These are phyloP conservation scores for Tieghemostelium lacteum DNA, from an alignment of 78 protist species.

Conservation along the genomic window DNA sequence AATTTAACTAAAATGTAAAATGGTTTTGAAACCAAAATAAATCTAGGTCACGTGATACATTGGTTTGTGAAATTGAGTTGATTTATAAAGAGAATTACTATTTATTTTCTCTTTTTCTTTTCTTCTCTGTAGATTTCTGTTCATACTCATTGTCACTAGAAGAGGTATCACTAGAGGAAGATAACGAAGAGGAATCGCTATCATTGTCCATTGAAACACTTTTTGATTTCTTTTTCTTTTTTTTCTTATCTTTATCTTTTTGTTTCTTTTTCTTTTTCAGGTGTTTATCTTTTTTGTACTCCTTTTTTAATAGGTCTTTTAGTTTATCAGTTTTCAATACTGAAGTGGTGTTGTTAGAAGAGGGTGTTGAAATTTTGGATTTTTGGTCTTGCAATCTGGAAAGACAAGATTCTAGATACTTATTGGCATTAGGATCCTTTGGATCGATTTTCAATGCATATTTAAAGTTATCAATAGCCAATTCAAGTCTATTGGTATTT, in stretches of 20 bases:
- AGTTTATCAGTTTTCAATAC: background rate
- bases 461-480: constrained; percentile 29
- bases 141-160: too few relatives aligned
- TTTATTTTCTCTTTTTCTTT: too few relatives aligned
- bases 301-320: background rate
- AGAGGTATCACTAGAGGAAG: too few relatives aligned
- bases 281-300: background rate
- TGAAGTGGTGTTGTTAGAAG: background rate
- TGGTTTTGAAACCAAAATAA: too few relatives aligned
- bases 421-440: constrained; percentile 47
- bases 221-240: background rate
- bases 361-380: background rate
- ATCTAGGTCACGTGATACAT: too few relatives aligned
- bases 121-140: too few relatives aligned
- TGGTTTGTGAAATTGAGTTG: too few relatives aligned
- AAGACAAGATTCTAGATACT: constrained; percentile 26
- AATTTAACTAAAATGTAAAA: too few relatives aligned
- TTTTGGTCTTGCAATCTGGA: background rate
- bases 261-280: background rate
- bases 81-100: too few relatives aligned
- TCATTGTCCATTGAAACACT: too few relatives aligned
- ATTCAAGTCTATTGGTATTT: constrained; percentile 5
- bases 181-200: too few relatives aligned
- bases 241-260: too few relatives aligned
- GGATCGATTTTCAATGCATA: constrained; percentile 22